Evolutionary conservation across 78 protist species (phyloP).

Genomic region (Chrysochromulina parva): DNA sequence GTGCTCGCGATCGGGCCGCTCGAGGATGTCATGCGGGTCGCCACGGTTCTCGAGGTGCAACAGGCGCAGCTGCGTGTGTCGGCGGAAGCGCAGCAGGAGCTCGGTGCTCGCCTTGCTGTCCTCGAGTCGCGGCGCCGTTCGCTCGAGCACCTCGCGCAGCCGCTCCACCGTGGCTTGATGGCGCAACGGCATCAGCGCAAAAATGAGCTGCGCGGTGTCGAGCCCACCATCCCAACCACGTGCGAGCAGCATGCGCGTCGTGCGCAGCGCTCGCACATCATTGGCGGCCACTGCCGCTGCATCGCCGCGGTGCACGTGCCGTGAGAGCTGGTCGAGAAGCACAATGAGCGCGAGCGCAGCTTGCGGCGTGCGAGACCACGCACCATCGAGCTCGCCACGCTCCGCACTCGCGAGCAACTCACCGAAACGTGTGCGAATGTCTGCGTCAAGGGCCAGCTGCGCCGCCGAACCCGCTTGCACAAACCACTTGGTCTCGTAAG

Average conservation of each 20-base stretch:
- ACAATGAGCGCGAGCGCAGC: slow-evolving; percentile 36
- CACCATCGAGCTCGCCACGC: neutral
- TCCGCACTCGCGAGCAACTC: neutral
- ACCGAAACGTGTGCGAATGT: neutral
- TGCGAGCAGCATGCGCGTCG: neutral
- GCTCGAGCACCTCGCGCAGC: neutral
- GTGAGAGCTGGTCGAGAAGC: slow-evolving; percentile 49
- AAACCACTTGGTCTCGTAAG: too few relatives aligned
- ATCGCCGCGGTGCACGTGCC: slow-evolving; percentile 42
- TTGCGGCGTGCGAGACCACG: neutral
- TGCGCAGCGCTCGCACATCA: neutral
- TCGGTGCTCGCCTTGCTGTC: neutral
- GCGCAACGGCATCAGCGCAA: slow-evolving; percentile 25
- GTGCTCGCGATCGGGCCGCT: neutral
- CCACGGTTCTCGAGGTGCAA: neutral
- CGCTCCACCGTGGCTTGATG: neutral
- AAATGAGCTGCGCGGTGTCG: neutral
- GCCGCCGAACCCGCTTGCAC: slow-evolving; percentile 7
- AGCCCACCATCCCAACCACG: neutral
- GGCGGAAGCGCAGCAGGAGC: neutral
- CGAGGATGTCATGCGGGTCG: slow-evolving; percentile 19
- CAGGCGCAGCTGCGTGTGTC: neutral
- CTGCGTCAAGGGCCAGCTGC: neutral
- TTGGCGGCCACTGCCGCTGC: neutral
- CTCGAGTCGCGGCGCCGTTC: neutral